These are phyloP conservation scores for Colletotrichum sp. DNA, from an alignment of 2,329 filamentous ascomycete species.

Conservation along the genomic window DNA sequence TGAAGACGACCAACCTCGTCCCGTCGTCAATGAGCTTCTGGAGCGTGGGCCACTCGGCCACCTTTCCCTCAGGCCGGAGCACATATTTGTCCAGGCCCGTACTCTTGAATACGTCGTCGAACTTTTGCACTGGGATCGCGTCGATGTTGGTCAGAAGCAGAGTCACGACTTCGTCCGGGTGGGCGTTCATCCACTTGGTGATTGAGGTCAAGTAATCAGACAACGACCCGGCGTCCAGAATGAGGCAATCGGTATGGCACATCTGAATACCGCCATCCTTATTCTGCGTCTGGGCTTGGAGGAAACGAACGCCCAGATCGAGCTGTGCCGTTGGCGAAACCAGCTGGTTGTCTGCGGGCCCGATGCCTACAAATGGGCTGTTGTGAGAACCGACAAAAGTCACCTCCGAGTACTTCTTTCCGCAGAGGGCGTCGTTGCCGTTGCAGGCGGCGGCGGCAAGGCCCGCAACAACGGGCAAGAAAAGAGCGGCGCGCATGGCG, in stretches of 20 bases:
- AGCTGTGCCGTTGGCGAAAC: slow-evolving; percentile 63
- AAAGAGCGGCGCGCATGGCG: slow-evolving; percentile 2
- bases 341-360: slow-evolving; percentile 64
- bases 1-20: slow-evolving; percentile 73
- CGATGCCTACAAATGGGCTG: slow-evolving; percentile 64
- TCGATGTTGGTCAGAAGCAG: slow-evolving; percentile 69
- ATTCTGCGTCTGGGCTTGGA: slow-evolving; percentile 68
- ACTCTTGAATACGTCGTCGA: slow-evolving; percentile 57
- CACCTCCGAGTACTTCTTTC: slow-evolving; percentile 62
- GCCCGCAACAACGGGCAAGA: slow-evolving; percentile 23
- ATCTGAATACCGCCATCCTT: slow-evolving; percentile 57
- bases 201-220: slow-evolving; percentile 59
- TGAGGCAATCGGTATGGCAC: slow-evolving; percentile 68
- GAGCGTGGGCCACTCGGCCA: slow-evolving; percentile 72
- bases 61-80: slow-evolving; percentile 52
- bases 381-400: slow-evolving; percentile 71
- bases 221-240: slow-evolving; percentile 64
- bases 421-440: slow-evolving; percentile 60
- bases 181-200: slow-evolving; percentile 63
- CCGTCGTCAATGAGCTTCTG: slow-evolving; percentile 65
- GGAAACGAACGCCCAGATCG: slow-evolving; percentile 64
- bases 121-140: slow-evolving; percentile 57
- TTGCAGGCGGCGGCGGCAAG: slow-evolving; percentile 53
- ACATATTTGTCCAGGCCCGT: slow-evolving; percentile 62
- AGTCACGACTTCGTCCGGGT: slow-evolving; percentile 67